Base-by-base conservation (phyloP, 108 stramenopile species). In the Pseudonitzschia pungens region DNA sequence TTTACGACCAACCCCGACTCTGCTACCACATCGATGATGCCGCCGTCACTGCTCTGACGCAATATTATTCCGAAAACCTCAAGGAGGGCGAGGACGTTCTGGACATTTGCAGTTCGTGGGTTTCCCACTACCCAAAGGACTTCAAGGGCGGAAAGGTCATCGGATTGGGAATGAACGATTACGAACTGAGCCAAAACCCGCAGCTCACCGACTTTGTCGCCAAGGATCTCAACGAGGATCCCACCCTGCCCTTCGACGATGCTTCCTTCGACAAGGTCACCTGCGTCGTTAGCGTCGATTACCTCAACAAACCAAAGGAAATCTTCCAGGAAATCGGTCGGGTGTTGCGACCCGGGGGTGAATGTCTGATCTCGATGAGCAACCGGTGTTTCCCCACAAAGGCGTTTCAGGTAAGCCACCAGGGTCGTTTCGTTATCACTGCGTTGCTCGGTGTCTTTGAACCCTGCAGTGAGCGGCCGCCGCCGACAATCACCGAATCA, bases 101-200 rank as follows among this genome's bases (percentile, higher is more conserved):
- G 22, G 97, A 98, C 76, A 92, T 98, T 72, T 98, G 97, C 71
- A 83, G 86, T 58, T 94, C 93, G 12, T 96, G 94, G 93, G 95
- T 98, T 10, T 84, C 83, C 52, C 97, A 98, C 69, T 93, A 86
- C 68, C 92, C 92, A 26, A 87, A 87, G 44, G 85, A 86, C 16
- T 89, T 76, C 65, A 89, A 82, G 62, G 92, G 88, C 21, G 87
- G 89, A 1, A 90, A 89, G 14, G 86, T 92, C 22, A 84, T 90
- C 41, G 90, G 89, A 52, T 70, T 92, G 41, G 96, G 97, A 8
- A 97, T 97, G 96, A 97, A 97, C 69, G 87, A 96, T 52, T 91
- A 89, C 69, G 96, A 97, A 73, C 78, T 97, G 40, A 85, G 85
- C 68, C 81, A 94, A 64, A 97, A 97, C 69, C 80, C 82, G n/a